phyloP scores from a whole-genome alignment of 306 rosid species.

The Morella rubra region DNA sequence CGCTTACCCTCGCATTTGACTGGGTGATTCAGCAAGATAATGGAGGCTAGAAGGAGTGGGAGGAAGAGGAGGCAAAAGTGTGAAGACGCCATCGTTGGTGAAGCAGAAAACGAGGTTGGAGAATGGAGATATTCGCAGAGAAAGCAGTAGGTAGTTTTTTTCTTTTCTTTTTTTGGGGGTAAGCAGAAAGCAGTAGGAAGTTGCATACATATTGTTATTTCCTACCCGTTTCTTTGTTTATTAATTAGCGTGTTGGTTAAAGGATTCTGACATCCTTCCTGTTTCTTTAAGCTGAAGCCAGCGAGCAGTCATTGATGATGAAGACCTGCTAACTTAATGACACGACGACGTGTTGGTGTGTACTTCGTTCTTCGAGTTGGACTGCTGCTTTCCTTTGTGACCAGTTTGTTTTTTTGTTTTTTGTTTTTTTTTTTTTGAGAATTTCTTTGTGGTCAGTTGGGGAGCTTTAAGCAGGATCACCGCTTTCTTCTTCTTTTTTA shows the following conservation, averaged over 20 bases:
- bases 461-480: too few relatives aligned
- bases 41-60: conserved; percentile 41
- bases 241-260: too few relatives aligned
- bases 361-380: neutral
- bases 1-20: conserved; percentile 61
- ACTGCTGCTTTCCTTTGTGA: too few relatives aligned
- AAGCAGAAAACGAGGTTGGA: conserved; percentile 4
- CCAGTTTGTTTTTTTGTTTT: too few relatives aligned
- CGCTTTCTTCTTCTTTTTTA: too few relatives aligned
- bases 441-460: too few relatives aligned
- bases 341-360: conserved; percentile 26
- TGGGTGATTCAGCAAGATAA: conserved; percentile 43
- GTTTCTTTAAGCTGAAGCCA: conserved; percentile 38
- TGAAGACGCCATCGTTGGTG: conserved; percentile 37
- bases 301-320: conserved; percentile 12
- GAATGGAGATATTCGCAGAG: neutral
- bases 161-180: too few relatives aligned
- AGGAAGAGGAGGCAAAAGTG: conserved; percentile 31
- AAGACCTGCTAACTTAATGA: conserved; percentile 16
- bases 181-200: neutral
- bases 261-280: neutral
- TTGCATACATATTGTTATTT: neutral
- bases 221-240: too few relatives aligned
- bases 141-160: too few relatives aligned
- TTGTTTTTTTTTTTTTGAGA: too few relatives aligned